phyloP scores from a whole-genome alignment of 768 basidiomycete genomes.

The Coprinellus aureogranulatus region DNA sequence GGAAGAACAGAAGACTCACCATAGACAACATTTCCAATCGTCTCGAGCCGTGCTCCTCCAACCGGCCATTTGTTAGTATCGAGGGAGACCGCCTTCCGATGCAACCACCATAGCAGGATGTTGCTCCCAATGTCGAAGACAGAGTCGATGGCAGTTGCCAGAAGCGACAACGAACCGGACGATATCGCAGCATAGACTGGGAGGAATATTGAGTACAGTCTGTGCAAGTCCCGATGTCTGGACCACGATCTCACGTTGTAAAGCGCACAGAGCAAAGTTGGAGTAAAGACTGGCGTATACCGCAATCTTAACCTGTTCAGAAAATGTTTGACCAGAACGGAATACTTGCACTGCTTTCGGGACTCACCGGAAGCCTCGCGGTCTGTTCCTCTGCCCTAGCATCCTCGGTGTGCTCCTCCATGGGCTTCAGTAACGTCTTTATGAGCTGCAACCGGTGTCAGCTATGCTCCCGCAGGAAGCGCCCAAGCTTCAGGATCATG shows the following conservation, averaged over 20 bases:
- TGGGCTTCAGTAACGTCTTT: constrained; percentile 74
- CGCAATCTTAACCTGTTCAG: constrained; percentile 82
- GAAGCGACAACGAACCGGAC: constrained; percentile 76
- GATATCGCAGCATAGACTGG: constrained; percentile 93
- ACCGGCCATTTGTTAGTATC: constrained; percentile 90
- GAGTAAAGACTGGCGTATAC: constrained; percentile 75
- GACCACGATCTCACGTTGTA: constrained; percentile 55
- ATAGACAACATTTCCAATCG: constrained; percentile 85
- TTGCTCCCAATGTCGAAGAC: constrained; percentile 84
- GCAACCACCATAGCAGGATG: constrained; percentile 72
- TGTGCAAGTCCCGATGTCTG: too few relatives aligned
- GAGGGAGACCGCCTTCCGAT: constrained; percentile 66
- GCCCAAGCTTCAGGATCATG: not conserved
- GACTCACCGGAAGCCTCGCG: constrained; percentile 64
- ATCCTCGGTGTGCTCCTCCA: constrained; percentile 86
- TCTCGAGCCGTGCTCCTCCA: constrained; percentile 83
- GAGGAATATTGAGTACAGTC: too few relatives aligned
- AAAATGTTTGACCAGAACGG: not conserved
- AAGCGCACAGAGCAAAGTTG: constrained; percentile 70
- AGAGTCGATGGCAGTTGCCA: constrained; percentile 89
- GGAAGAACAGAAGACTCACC: constrained; percentile 39
- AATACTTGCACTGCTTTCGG: not conserved
- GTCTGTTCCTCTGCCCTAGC: constrained; percentile 68
- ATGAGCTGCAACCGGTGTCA: constrained; percentile 65
- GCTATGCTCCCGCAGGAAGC: not conserved